Percentiles rank a stretch among this genome's conserved stretches.
Conservation (phyloP, 1,284 basidiomycete genomes). For the Phylloboletellus chloephorus region DNA sequence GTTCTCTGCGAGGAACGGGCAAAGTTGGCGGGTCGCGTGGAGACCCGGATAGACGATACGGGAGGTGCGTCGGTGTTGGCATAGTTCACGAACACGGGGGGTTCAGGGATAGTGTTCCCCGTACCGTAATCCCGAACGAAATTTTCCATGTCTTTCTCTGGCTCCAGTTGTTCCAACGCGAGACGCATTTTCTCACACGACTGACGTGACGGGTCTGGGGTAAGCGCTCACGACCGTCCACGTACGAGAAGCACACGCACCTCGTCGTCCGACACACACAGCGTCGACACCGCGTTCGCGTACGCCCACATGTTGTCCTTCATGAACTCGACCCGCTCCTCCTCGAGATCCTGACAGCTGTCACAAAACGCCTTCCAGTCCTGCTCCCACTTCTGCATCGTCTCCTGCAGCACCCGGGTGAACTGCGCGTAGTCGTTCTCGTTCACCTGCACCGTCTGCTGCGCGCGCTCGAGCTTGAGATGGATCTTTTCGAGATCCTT, state of each 20-base stretch:
- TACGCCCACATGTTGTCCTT: slow-evolving; percentile 96
- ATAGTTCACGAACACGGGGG: slow-evolving; percentile 79
- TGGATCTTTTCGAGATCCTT: slow-evolving; percentile 90
- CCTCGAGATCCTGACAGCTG: slow-evolving; percentile 93
- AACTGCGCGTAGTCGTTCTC: slow-evolving; percentile 91
- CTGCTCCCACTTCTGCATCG: slow-evolving; percentile 82
- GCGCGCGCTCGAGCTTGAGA: slow-evolving; percentile 82
- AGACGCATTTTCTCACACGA: slow-evolving; percentile 86
- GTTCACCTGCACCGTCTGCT: slow-evolving; percentile 84
- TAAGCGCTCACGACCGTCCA: neutral
- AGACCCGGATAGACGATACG: slow-evolving; percentile 48
- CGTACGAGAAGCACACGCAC: slow-evolving; percentile 46
- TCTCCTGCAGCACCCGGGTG: slow-evolving; percentile 76
- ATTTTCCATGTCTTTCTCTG: slow-evolving; percentile 77
- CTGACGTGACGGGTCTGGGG: slow-evolving; percentile 36
- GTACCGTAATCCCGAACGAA: slow-evolving; percentile 85
- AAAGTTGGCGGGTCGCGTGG: slow-evolving; percentile 55
- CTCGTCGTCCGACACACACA: slow-evolving; percentile 96
- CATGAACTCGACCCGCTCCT: slow-evolving; percentile 88
- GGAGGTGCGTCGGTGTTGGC: slow-evolving; percentile 58
- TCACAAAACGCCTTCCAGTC: slow-evolving; percentile 95
- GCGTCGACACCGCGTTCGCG: slow-evolving; percentile 91
- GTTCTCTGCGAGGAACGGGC: slow-evolving; percentile 49
- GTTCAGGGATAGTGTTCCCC: slow-evolving; percentile 78
- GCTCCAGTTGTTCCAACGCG: slow-evolving; percentile 77